phyloP scores from a whole-genome alignment of 1,284 basidiomycete genomes.

The Athelia psychrophila region DNA sequence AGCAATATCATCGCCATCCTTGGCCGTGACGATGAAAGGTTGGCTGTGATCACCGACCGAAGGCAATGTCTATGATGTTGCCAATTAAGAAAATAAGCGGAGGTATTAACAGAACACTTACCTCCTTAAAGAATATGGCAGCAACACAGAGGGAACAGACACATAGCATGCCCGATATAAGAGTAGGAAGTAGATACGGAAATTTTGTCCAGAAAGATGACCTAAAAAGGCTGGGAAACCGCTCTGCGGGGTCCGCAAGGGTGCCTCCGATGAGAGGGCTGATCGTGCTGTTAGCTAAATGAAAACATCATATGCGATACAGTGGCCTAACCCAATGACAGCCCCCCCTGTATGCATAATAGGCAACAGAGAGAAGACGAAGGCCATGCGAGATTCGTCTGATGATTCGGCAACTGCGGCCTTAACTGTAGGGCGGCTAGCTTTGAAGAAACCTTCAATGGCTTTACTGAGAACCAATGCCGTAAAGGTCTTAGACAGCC shows the following conservation, averaged over 20 bases:
- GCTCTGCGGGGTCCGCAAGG: constrained; percentile 40
- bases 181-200: constrained; percentile 44
- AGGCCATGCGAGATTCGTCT: constrained; percentile 38
- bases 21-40: too few species aligned
- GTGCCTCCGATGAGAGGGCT: neutral
- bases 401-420: constrained; percentile 45
- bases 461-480: constrained; percentile 27
- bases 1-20: too few species aligned
- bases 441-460: neutral
- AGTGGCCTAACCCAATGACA: constrained; percentile 34
- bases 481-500: constrained; percentile 38
- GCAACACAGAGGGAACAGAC: too few species aligned
- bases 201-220: constrained; percentile 46
- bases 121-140: too few species aligned
- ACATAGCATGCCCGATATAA: too few species aligned
- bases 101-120: too few species aligned
- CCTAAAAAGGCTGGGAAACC: constrained; percentile 42
- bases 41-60: too few species aligned
- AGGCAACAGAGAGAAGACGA: constrained; percentile 40
- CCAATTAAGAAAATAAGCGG: too few species aligned
- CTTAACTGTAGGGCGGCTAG: constrained; percentile 37
- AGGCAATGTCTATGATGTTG: too few species aligned
- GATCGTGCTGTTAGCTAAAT: neutral
- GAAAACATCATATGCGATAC: neutral
- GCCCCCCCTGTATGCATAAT: constrained; percentile 32